Evolutionary conservation across 148 eudicot genomes (phyloP).

Genomic region (Bassia scoparia): DNA sequence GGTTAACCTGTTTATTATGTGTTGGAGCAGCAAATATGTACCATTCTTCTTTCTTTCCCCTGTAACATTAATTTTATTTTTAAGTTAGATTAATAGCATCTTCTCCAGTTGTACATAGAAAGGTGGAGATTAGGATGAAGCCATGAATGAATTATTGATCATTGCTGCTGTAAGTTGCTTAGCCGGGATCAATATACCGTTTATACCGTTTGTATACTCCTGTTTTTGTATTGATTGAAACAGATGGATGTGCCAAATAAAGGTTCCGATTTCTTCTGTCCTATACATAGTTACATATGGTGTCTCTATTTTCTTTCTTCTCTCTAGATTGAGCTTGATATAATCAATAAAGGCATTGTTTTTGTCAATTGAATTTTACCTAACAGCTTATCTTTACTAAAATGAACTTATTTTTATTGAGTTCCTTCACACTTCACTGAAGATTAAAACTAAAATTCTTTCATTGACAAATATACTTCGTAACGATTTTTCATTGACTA

Average conservation of each 20-base stretch:
- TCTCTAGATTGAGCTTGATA: no score
- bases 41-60: not conserved
- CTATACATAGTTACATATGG: not conserved
- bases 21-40: slow-evolving; percentile 16
- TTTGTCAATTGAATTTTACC: no score
- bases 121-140: slow-evolving; percentile 20
- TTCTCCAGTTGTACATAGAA: slow-evolving; percentile 28
- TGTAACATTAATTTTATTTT: not conserved
- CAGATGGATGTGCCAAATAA: slow-evolving; percentile 3
- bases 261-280: not conserved
- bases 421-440: no score
- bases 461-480: not conserved
- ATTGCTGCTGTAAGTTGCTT: not conserved
- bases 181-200: slow-evolving; percentile 17
- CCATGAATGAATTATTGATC: not conserved
- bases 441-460: no score
- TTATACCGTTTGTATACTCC: slow-evolving; percentile 22
- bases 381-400: no score
- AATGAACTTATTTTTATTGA: no score
- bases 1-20: slow-evolving; percentile 1
- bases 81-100: slow-evolving; percentile 11
- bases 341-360: no score
- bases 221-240: slow-evolving; percentile 23
- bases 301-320: not conserved
- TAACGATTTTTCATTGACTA: not conserved